Base-by-base conservation (phyloP, 257 asterid species). In the Nicotiana paniculata region DNA sequence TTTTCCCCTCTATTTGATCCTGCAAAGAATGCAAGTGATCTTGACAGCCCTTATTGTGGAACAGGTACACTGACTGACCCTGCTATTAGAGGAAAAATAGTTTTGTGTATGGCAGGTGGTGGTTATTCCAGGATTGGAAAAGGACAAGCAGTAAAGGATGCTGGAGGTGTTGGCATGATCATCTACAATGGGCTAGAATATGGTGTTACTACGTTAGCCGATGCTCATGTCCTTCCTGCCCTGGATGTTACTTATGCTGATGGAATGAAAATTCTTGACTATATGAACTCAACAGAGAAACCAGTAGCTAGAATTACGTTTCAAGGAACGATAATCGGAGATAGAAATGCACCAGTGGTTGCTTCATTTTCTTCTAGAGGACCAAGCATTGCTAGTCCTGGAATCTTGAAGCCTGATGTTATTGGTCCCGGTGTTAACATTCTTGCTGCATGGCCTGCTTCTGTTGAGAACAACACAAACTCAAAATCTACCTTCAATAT, bases 381-480 rank as follows among this genome's bases (percentile, higher is more conserved):
- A 0, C 95, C 97, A 0, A 88, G 53, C 76, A 0, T 0, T 0
- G 48, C 21, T 1, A 88, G 90, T 59, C 92, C 77, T 0, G 93
- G 95, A 2, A 91, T 92, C 48, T 63, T 92, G 21, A 92, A 92
- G 61, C 97, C 93, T 1, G 95, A 92, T 11, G 84, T 92, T 7
- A 35, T 91, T 9, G 91, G 92, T 48, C 97, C 95, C 0, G 95
- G 95, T 0, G 88, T 81, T 51, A 90, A 87, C 77, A 85, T 92
- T 33, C 79, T 90, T 1, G 92, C 92, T 0, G 91, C 93, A 3
- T 92, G 90, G 89, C 89, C 88, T 3, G 1, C 17, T 9, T 87
- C 90, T 5, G 51, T 90, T 5, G 90, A 86, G 5, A 85, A 87
- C 48, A 77, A 61, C 1, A 67, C 79, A 1, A 63, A 83, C 77